Percentiles rank a stretch among this genome's conserved stretches.
Evolutionary conservation across 2,329 filamentous ascomycete species (phyloP).

Genomic region (Bipolaris sorokiniana): DNA sequence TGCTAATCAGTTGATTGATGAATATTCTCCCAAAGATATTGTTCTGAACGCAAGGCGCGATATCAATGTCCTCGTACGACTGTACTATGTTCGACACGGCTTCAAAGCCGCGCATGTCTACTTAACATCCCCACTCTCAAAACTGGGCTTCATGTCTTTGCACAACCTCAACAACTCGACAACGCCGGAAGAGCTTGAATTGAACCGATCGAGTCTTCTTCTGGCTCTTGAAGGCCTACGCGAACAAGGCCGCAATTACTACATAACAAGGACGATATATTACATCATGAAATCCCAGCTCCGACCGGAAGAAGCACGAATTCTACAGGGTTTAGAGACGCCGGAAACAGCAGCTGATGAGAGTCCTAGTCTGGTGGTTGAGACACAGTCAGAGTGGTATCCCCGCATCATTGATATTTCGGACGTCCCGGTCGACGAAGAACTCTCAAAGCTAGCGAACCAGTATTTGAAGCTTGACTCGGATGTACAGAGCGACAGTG

Average conservation of each 20-base stretch:
- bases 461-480: background rate
- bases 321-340: background rate
- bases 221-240: constrained; percentile 7
- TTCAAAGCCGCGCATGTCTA: constrained; percentile 4
- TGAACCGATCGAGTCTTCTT: background rate
- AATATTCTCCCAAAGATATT: background rate
- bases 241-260: constrained; percentile 7
- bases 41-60: constrained; percentile 4
- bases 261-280: constrained; percentile 1
- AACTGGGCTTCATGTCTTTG: background rate
- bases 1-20: background rate
- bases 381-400: background rate
- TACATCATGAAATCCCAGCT: constrained; percentile 1
- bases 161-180: background rate
- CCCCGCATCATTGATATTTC: background rate
- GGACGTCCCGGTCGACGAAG: background rate
- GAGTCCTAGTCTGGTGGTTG: background rate
- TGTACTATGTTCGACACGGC: constrained; percentile 17
- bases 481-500: background rate
- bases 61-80: constrained; percentile 12
- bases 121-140: background rate
- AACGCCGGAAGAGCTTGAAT: background rate
- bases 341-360: background rate
- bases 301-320: constrained; percentile 1
- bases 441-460: background rate